These are phyloP conservation scores for Talaromyces islandicus DNA, from an alignment of 2,329 filamentous ascomycete genomes.

Conservation along the genomic window DNA sequence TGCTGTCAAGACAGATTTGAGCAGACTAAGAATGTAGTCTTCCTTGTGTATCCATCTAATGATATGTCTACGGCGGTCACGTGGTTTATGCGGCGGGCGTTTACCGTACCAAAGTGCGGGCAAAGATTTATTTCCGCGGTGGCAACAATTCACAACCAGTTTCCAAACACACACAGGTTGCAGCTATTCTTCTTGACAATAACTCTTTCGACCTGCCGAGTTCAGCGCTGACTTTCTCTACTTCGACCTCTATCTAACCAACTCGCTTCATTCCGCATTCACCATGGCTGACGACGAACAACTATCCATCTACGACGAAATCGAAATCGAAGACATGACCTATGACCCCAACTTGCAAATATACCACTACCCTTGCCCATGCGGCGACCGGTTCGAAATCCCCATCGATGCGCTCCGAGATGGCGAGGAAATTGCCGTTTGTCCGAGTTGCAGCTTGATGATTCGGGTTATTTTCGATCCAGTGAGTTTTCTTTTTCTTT, in stretches of 20 bases:
- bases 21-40: slow-evolving; percentile 18
- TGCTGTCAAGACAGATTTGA: slow-evolving; percentile 28
- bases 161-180: neutral
- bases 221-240: too few species aligned
- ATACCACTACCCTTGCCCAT: slow-evolving; percentile 95
- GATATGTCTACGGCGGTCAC: neutral
- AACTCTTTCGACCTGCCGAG: neutral
- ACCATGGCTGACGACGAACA: slow-evolving; percentile 55
- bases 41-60: neutral
- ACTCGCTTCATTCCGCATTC: neutral
- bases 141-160: neutral
- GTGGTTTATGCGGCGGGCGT: neutral
- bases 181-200: neutral
- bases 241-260: neutral
- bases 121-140: neutral
- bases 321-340: slow-evolving; percentile 98
- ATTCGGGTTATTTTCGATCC: slow-evolving; percentile 89
- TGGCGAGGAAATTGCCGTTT: slow-evolving; percentile 90
- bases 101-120: neutral
- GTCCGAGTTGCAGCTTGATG: slow-evolving; percentile 95
- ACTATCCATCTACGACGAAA: slow-evolving; percentile 85
- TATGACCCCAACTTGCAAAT: slow-evolving; percentile 76
- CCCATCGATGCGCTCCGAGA: slow-evolving; percentile 76
- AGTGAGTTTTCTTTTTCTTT: slow-evolving; percentile 45
- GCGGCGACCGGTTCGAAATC: slow-evolving; percentile 94